phyloP scores from a whole-genome alignment of 2,329 filamentous ascomycete genomes.

The Aspergillus aculeatus region DNA sequence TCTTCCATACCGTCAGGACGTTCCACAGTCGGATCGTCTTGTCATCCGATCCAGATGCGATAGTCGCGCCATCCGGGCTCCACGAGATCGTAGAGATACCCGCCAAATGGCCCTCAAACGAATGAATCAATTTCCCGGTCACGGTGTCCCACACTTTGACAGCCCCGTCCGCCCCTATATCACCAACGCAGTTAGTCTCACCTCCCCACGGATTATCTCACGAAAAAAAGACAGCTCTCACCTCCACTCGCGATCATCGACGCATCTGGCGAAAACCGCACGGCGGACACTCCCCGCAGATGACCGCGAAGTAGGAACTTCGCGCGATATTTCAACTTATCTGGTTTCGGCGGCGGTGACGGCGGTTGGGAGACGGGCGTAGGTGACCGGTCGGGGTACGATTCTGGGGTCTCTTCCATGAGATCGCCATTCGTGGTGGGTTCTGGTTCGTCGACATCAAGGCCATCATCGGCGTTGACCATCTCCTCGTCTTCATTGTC shows the following conservation, averaged over 20 bases:
- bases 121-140: slow-evolving; percentile 78
- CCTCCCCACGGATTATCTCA: neutral
- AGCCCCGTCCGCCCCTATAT: slow-evolving; percentile 73
- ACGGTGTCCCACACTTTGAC: slow-evolving; percentile 85
- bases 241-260: slow-evolving; percentile 84
- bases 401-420: slow-evolving; percentile 8
- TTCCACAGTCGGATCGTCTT: slow-evolving; percentile 96
- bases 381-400: slow-evolving; percentile 32
- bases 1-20: slow-evolving; percentile 48
- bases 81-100: slow-evolving; percentile 92
- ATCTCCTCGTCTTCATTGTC: neutral
- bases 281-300: slow-evolving; percentile 73
- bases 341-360: slow-evolving; percentile 51
- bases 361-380: slow-evolving; percentile 41
- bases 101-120: slow-evolving; percentile 87
- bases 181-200: slow-evolving; percentile 4
- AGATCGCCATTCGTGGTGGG: slow-evolving; percentile 16
- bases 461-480: neutral
- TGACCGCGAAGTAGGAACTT: slow-evolving; percentile 75
- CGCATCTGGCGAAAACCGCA: slow-evolving; percentile 88
- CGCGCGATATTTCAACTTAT: slow-evolving; percentile 65
- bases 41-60: slow-evolving; percentile 92
- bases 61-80: slow-evolving; percentile 81
- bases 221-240: slow-evolving; percentile 34
- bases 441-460: slow-evolving; percentile 22